Evolutionary conservation across 495 filamentous ascomycete genomes (phyloP).

Genomic region (Neohortaea acidophila): DNA sequence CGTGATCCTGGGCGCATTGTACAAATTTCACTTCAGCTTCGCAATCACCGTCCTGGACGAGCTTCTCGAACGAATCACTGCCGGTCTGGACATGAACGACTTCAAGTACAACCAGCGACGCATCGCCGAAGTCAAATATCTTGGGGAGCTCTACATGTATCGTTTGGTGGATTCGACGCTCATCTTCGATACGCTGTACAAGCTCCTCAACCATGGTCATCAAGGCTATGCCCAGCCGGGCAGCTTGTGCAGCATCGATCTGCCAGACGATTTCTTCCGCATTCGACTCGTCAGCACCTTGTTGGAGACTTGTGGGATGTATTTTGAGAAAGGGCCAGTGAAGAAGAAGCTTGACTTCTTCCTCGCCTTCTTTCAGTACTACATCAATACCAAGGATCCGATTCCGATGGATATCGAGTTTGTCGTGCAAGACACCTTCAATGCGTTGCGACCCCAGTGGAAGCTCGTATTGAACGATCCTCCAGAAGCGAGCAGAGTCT

Average conservation of each 20-base stretch:
- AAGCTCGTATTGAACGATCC: conserved; percentile 55
- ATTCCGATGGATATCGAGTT: conserved; percentile 97
- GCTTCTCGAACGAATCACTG: conserved; percentile 69
- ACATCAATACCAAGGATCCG: conserved; percentile 82
- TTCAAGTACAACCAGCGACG: conserved; percentile 97
- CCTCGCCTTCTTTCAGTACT: conserved; percentile 94
- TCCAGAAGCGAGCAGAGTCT: conserved; percentile 70
- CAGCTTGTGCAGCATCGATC: conserved; percentile 56
- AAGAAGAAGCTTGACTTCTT: conserved; percentile 99
- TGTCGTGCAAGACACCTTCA: conserved; percentile 83
- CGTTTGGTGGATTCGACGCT: conserved; percentile 91
- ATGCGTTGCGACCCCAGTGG: conserved; percentile 75
- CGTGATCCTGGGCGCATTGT: conserved; percentile 73
- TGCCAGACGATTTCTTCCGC: conserved; percentile 91
- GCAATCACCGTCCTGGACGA: conserved; percentile 79
- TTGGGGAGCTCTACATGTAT: conserved; percentile 96
- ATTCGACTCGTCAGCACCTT: conserved; percentile 78
- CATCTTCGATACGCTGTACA: conserved; percentile 90
- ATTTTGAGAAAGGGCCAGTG: conserved; percentile 81
- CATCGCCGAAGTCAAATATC: conserved; percentile 88
- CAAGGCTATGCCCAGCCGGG: conserved; percentile 65
- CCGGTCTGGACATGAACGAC: conserved; percentile 87
- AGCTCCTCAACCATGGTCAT: conserved; percentile 83
- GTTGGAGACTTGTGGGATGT: conserved; percentile 89
- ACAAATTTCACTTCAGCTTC: conserved; percentile 84